phyloP scores from a whole-genome alignment of 2,329 filamentous ascomycete species.

The Aspergillus sp. region DNA sequence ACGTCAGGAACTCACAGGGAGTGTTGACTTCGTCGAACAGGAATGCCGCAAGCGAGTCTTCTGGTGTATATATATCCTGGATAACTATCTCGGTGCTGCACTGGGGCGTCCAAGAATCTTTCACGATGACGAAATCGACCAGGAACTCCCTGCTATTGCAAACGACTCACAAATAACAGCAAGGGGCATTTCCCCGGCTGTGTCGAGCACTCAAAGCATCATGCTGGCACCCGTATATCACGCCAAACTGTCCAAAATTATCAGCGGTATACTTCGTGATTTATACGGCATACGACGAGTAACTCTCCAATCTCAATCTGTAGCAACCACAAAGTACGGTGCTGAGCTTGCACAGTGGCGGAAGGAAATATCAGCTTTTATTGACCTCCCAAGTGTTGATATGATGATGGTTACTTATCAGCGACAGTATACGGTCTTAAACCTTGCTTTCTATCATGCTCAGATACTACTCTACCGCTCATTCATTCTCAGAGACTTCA shows the following conservation, averaged over 20 bases:
- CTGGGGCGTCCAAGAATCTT: constrained; percentile 18
- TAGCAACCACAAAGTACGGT: constrained; percentile 44
- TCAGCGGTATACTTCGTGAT: constrained; percentile 46
- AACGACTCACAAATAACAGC: constrained; percentile 22
- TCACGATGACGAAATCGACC: constrained; percentile 21
- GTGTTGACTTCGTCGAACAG: constrained; percentile 14
- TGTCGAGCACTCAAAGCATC: constrained; percentile 34
- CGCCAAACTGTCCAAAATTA: constrained; percentile 45
- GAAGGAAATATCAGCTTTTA: constrained; percentile 39
- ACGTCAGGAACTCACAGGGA: constrained; percentile 9
- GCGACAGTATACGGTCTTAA: constrained; percentile 39
- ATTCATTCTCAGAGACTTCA: constrained; percentile 30
- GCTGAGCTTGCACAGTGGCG: constrained; percentile 48
- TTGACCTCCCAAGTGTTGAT: constrained; percentile 32
- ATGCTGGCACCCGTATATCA: constrained; percentile 50
- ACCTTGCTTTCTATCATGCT: constrained; percentile 36
- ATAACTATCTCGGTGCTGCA: constrained; percentile 20
- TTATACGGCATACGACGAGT: constrained; percentile 34
- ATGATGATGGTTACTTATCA: constrained; percentile 49
- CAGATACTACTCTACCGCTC: constrained; percentile 35
- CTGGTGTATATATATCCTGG: constrained; percentile 21
- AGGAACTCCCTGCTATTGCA: constrained; percentile 19
- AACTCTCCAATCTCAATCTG: constrained; percentile 18
- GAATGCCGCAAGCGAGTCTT: constrained; percentile 19
- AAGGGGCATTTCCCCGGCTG: constrained; percentile 21